phyloP scores from a whole-genome alignment of 192 early-diverging fungal species.

The Chytriomyces confervae region DNA sequence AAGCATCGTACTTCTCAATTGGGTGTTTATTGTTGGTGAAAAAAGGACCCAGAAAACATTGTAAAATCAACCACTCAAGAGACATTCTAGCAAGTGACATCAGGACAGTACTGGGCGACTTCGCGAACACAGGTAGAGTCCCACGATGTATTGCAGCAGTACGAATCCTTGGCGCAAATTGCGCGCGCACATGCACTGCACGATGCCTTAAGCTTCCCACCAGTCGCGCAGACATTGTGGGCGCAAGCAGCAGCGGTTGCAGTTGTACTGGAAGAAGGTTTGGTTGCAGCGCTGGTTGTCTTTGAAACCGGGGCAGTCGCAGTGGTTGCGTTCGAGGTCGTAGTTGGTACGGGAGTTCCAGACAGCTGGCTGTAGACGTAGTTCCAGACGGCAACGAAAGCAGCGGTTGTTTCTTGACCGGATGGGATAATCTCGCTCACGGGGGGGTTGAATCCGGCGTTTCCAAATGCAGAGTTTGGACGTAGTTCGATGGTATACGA shows the following conservation, averaged over 20 bases:
- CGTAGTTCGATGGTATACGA: constrained; percentile 41
- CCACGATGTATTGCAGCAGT: constrained; percentile 4
- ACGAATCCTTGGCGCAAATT: neutral
- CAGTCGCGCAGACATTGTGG: neutral
- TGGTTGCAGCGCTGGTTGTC: neutral
- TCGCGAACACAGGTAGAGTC: neutral
- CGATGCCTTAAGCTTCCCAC: neutral
- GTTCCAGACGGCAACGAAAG: constrained; percentile 32
- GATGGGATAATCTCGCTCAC: constrained; percentile 34
- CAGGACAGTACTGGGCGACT: neutral
- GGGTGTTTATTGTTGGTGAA: no score
- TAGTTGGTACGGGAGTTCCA: neutral
- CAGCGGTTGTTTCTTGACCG: constrained; percentile 39
- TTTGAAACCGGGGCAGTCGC: neutral
- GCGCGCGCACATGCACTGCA: neutral
- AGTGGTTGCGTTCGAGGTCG: neutral
- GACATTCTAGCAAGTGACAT: neutral
- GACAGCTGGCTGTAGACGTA: constrained; percentile 19
- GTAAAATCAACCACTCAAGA: no score
- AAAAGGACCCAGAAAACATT: no score
- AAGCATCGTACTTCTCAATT: no score
- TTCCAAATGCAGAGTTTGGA: constrained; percentile 25
- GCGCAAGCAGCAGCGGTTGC: neutral
- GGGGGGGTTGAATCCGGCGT: constrained; percentile 31
- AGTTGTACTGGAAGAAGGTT: neutral